Evolutionary conservation across 2,329 filamentous ascomycete species (phyloP).

Genomic region (Coniella vitis): DNA sequence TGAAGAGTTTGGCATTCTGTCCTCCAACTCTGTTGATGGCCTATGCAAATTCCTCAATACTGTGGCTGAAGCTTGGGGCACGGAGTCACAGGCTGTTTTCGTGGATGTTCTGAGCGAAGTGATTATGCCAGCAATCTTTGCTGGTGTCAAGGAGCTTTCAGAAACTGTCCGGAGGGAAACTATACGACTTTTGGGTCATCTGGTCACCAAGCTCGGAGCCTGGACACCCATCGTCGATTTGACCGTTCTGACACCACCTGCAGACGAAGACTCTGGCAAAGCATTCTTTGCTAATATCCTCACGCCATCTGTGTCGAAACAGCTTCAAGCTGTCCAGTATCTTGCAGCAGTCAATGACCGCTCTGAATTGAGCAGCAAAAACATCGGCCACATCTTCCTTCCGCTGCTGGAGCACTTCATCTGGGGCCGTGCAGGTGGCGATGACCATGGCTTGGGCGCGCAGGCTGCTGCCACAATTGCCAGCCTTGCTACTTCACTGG

Average conservation of each 20-base stretch:
- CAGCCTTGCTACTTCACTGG: constrained; percentile 64
- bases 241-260: constrained; percentile 53
- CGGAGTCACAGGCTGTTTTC: constrained; percentile 40
- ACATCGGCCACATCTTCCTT: constrained; percentile 80
- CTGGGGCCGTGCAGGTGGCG: constrained; percentile 66
- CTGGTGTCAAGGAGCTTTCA: constrained; percentile 68
- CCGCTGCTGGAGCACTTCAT: constrained; percentile 93
- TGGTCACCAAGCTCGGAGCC: constrained; percentile 63
- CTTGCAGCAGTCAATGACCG: constrained; percentile 62
- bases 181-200: constrained; percentile 68
- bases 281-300: constrained; percentile 92
- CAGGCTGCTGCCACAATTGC: constrained; percentile 80
- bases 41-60: constrained; percentile 72
- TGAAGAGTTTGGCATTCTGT: constrained; percentile 80
- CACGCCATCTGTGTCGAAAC: constrained; percentile 80
- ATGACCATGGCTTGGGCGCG: constrained; percentile 80
- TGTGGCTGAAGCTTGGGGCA: constrained; percentile 37
- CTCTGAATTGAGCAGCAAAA: constrained; percentile 63
- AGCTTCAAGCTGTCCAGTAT: constrained; percentile 74
- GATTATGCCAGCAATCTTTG: constrained; percentile 69
- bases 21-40: constrained; percentile 71
- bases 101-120: constrained; percentile 53
- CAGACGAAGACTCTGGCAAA: constrained; percentile 58
- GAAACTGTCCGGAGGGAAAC: constrained; percentile 82
- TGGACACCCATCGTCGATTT: constrained; percentile 72